phyloP scores from a whole-genome alignment of 129 eudicot species.

The Pulicaria dysenterica region DNA sequence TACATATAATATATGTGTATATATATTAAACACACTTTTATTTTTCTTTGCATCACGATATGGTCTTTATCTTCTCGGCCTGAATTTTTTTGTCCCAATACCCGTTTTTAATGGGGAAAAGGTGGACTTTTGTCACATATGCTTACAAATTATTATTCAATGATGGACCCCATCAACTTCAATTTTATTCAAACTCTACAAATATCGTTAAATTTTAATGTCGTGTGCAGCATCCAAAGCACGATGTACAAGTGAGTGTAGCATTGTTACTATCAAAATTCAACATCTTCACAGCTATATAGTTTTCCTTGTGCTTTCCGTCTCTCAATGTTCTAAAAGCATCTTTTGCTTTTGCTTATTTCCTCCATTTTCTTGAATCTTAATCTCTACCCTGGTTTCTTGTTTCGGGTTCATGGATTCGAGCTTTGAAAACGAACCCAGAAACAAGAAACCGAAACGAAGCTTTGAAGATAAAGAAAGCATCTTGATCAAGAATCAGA shows the following conservation, averaged over 20 bases:
- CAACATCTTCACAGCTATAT: conserved; percentile 32
- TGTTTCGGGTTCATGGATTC: conserved; percentile 34
- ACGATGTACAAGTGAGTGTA: conserved; percentile 15
- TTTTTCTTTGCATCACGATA: background rate
- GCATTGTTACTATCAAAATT: conserved; percentile 28
- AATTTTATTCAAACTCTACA: conserved; percentile 26
- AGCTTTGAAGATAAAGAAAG: background rate
- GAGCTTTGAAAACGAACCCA: background rate
- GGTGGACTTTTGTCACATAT: conserved; percentile 46
- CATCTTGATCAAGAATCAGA: conserved; percentile 23
- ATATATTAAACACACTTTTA: background rate
- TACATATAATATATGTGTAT: background rate
- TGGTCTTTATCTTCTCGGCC: conserved; percentile 31
- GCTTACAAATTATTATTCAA: conserved; percentile 45
- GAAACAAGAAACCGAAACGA: conserved; percentile 33
- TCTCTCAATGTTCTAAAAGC: conserved; percentile 39
- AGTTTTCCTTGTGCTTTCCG: conserved; percentile 42
- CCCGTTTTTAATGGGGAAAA: conserved; percentile 44
- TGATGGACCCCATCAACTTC: conserved; percentile 40
- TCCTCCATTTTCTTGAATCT: conserved; percentile 22
- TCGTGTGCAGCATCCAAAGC: background rate
- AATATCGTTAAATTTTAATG: background rate
- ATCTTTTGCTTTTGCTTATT: conserved; percentile 33
- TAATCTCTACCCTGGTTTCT: conserved; percentile 10
- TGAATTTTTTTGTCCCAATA: conserved; percentile 36